Conservation (phyloP, 306 rosid genomes). For the Prosopis cineraria region DNA sequence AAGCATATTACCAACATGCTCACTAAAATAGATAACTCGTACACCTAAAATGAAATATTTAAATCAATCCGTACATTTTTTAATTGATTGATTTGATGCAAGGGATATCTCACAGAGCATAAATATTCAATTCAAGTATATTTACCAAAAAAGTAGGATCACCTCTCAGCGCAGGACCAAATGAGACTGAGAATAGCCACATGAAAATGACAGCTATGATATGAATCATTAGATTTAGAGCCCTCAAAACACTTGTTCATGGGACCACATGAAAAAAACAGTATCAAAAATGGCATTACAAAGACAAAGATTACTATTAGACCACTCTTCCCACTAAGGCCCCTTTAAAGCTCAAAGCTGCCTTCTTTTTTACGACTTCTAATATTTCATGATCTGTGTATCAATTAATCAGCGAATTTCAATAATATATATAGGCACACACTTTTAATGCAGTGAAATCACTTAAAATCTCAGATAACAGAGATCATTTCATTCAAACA, state of each 20-base stretch:
- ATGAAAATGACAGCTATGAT: slow-evolving; percentile 42
- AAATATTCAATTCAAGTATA: not conserved
- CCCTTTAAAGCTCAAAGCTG: slow-evolving; percentile 28
- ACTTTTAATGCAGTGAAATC: not conserved
- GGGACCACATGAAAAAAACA: slow-evolving; percentile 28
- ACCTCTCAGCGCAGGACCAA: slow-evolving; percentile 32
- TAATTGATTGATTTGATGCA: not conserved
- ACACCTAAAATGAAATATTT: not conserved
- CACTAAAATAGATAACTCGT: not conserved
- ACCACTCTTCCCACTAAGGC: slow-evolving; percentile 27
- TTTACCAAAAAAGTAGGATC: not conserved
- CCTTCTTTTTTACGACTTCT: not conserved
- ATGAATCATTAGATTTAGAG: slow-evolving; percentile 44
- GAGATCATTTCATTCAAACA: not conserved
- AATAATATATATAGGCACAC: not conserved
- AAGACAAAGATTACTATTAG: too few relatives aligned
- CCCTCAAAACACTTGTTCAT: slow-evolving; percentile 22
- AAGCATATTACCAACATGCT: not conserved
- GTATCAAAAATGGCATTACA: slow-evolving; percentile 42
- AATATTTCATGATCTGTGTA: not conserved
- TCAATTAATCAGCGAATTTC: not conserved
- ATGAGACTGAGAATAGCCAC: slow-evolving; percentile 37
- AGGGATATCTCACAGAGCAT: not conserved
- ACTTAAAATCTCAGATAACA: not conserved
- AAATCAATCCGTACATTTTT: not conserved